Evolutionary conservation across 164 flowering plant genomes (phyloP).

Genomic region (Aristolochia californica): DNA sequence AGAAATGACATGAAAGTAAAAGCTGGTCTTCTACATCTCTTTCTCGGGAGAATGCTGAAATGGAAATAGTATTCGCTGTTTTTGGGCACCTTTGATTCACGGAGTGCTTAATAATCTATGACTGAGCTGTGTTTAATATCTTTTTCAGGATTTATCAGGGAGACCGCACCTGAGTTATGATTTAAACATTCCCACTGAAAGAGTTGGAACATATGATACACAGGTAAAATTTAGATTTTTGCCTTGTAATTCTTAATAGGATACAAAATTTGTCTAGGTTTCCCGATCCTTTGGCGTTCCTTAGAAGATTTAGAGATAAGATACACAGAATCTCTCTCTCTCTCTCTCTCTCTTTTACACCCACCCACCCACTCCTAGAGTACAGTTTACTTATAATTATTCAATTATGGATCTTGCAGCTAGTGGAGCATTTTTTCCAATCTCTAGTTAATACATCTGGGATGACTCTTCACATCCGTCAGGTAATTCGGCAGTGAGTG

Average conservation of each 20-base stretch:
- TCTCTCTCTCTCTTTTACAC: conserved; percentile 1
- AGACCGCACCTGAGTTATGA: conserved; percentile 82
- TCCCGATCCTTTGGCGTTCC: not conserved
- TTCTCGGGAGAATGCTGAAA: too few species aligned
- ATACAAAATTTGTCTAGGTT: not conserved
- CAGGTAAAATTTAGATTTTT: conserved; percentile 37
- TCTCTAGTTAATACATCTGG: conserved; percentile 97
- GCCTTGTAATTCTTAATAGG: not conserved
- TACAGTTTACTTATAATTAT: not conserved
- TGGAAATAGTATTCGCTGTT: too few species aligned
- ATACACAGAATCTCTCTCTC: not conserved
- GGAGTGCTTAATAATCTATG: too few species aligned
- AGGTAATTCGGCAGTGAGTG: conserved; percentile 34
- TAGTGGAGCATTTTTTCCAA: conserved; percentile 99
- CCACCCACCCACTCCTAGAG: too few species aligned
- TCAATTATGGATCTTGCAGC: conserved; percentile 22
- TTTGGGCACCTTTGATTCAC: too few species aligned
- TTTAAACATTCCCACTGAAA: conserved; percentile 70
- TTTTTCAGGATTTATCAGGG: conserved; percentile 85
- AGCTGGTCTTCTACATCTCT: not conserved
- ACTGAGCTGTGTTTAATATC: not conserved
- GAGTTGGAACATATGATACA: conserved; percentile 94
- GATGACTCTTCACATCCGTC: conserved; percentile 96
- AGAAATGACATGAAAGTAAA: not conserved
- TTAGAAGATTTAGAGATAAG: too few species aligned